phyloP scores from a whole-genome alignment of 345 rosid genomes.

The Eucalyptus albens region DNA sequence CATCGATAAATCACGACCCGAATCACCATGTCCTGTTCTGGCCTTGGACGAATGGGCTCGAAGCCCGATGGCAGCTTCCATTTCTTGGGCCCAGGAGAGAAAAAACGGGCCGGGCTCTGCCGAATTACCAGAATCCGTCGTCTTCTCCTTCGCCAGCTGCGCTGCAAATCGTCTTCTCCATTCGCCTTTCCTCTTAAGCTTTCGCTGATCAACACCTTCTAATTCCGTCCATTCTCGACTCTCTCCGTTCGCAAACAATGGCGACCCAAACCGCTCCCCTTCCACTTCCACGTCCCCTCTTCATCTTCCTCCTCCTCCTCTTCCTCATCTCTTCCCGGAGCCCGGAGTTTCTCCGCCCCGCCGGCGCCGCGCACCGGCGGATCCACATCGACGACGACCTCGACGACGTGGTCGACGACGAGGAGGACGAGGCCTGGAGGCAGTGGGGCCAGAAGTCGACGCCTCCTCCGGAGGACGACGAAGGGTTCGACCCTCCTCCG shows the following conservation, averaged over 20 bases:
- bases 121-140: background rate
- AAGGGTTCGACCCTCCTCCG: slow-evolving; percentile 51
- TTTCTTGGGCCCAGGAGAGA: background rate
- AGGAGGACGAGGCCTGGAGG: slow-evolving; percentile 92
- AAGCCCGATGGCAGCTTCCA: background rate
- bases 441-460: slow-evolving; percentile 64
- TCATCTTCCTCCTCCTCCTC: background rate
- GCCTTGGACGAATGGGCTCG: background rate
- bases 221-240: background rate
- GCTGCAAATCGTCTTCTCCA: background rate
- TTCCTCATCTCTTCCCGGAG: background rate
- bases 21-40: background rate
- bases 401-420: slow-evolving; percentile 73
- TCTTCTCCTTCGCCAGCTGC: background rate
- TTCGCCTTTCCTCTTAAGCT: background rate
- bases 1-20: background rate
- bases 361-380: slow-evolving; percentile 42
- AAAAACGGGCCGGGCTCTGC: background rate
- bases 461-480: background rate
- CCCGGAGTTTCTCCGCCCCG: slow-evolving; percentile 4
- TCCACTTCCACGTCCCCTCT: background rate
- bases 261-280: background rate
- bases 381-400: slow-evolving; percentile 82
- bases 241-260: background rate
- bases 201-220: background rate